Conservation (phyloP, 1,139 yeast genomes). For the Blastobotrys serpentis region DNA sequence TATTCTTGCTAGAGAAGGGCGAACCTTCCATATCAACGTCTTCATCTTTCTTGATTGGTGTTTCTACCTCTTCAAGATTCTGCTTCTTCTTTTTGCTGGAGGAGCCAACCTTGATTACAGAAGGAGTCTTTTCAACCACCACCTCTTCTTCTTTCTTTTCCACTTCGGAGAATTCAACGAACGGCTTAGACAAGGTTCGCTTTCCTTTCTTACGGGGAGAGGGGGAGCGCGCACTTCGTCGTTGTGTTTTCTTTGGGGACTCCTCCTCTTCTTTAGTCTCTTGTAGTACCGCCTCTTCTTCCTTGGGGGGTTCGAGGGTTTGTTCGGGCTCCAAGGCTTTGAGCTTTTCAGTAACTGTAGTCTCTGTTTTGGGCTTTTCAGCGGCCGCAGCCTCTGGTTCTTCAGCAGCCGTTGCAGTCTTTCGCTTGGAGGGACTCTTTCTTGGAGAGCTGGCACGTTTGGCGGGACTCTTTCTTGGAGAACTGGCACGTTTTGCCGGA, state of each 20-base stretch:
- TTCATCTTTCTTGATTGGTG: constrained; percentile 6
- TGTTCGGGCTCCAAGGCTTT: constrained; percentile 4
- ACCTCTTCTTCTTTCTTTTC: constrained; percentile 20
- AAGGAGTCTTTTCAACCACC: constrained; percentile 8
- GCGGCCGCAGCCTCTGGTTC: not conserved
- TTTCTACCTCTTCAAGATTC: constrained; percentile 14
- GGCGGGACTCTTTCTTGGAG: constrained; percentile 8
- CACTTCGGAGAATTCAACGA: constrained; percentile 17
- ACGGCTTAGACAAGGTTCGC: constrained; percentile 20
- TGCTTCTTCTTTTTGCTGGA: constrained; percentile 14
- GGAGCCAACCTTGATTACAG: constrained; percentile 13
- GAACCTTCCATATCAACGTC: constrained; percentile 29
- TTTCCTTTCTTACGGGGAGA: constrained; percentile 21
- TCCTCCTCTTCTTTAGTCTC: constrained; percentile 3
- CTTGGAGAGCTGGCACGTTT: too few species aligned
- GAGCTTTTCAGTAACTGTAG: constrained; percentile 12
- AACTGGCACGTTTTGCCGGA: constrained; percentile 1
- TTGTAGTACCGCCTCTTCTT: too few species aligned
- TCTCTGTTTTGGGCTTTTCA: too few species aligned
- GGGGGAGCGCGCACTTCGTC: constrained; percentile 9
- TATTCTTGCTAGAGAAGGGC: constrained; percentile 43
- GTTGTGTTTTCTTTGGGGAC: constrained; percentile 12
- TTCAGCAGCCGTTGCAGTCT: too few species aligned
- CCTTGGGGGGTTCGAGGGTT: constrained; percentile 2
- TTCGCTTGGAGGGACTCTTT: too few species aligned